Conservation (phyloP, 2,329 filamentous ascomycete genomes). For the Colletotrichum euphorbiae region DNA sequence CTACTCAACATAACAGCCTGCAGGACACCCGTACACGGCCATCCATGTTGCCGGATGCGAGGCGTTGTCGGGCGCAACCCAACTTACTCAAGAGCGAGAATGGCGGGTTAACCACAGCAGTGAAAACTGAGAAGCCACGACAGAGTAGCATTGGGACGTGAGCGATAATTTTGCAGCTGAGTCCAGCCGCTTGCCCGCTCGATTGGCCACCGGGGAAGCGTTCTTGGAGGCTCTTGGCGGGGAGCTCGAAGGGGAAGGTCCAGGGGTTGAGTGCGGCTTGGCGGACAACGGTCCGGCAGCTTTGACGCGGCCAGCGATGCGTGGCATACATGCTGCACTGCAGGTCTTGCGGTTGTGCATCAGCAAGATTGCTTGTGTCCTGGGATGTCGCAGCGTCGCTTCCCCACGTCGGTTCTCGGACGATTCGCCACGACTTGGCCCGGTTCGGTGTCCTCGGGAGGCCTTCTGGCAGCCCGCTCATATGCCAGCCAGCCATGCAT, state of each 20-base stretch:
- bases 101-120: not conserved
- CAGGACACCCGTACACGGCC: not conserved
- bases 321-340: no score
- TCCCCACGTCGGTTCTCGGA: no score
- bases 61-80: not conserved
- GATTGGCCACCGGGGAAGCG: slow-evolving; percentile 2
- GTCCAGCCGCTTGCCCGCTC: not conserved
- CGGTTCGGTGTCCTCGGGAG: not conserved
- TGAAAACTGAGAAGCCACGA: not conserved
- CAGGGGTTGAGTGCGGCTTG: slow-evolving; percentile 28
- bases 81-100: no score
- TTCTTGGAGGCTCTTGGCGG: slow-evolving; percentile 37
- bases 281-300: slow-evolving; percentile 36
- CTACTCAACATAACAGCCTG: slow-evolving; percentile 5
- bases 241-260: slow-evolving; percentile 35
- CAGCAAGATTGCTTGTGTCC: no score
- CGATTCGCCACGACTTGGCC: no score
- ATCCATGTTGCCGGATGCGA: slow-evolving; percentile 11
- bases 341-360: no score
- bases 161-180: slow-evolving; percentile 24
- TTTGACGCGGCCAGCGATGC: no score
- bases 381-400: no score
- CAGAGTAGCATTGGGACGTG: slow-evolving; percentile 23
- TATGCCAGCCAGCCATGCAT: no score
- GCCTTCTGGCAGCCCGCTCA: not conserved